phyloP scores from a whole-genome alignment of 2,329 filamentous ascomycete species.

The Fusarium sp. region DNA sequence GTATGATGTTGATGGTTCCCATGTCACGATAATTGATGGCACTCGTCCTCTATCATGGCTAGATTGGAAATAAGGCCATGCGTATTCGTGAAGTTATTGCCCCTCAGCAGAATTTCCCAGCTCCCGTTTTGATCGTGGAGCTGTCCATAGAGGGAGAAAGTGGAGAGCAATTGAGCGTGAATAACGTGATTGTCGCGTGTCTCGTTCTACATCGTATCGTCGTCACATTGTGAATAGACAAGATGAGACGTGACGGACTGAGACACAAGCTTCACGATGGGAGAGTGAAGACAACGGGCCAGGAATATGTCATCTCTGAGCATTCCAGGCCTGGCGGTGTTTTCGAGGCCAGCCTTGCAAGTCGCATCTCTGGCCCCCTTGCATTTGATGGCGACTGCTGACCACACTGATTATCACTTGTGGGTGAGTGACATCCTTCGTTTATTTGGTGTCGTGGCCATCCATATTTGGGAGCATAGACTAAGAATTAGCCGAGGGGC shows the following conservation, averaged over 20 bases:
- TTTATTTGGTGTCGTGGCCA: background rate
- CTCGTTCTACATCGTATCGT: constrained; percentile 32
- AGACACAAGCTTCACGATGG: constrained; percentile 29
- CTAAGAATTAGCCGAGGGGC: constrained; percentile 30
- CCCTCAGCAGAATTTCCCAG: no score
- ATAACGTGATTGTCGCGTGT: constrained; percentile 35
- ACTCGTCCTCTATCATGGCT: no score
- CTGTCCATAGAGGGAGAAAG: constrained; percentile 6
- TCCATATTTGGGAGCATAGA: constrained; percentile 10
- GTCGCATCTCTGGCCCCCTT: constrained; percentile 28
- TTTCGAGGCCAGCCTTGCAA: constrained; percentile 25
- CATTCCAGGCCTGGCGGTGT: constrained; percentile 28
- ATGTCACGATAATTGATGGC: no score
- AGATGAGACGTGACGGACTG: constrained; percentile 30
- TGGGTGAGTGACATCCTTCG: constrained; percentile 5
- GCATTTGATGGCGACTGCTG: constrained; percentile 25
- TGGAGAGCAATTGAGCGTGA: constrained; percentile 23
- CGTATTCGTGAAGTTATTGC: constrained; percentile 20
- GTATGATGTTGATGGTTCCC: no score
- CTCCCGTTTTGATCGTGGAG: constrained; percentile 7
- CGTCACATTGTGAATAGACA: constrained; percentile 10
- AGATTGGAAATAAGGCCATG: background rate
- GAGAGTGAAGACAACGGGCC: constrained; percentile 16
- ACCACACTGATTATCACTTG: constrained; percentile 10
- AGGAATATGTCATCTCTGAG: constrained; percentile 24